These are phyloP conservation scores for Rhodotorula sp. DNA, from an alignment of 1,284 basidiomycete genomes.

Conservation along the genomic window DNA sequence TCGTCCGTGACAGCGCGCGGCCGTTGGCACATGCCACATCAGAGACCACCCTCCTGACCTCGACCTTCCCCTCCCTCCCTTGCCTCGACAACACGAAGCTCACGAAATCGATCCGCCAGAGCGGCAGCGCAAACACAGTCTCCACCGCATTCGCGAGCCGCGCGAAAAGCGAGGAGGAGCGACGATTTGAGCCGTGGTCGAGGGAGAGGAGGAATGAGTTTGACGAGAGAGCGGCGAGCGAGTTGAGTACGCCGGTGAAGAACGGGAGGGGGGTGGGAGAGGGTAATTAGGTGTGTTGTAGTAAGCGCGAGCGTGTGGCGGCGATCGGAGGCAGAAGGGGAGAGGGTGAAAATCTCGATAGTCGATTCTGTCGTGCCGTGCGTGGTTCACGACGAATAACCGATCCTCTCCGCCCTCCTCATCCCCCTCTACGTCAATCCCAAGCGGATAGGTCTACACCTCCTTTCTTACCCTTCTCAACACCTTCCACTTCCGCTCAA, in stretches of 20 bases:
- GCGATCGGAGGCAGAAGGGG: neutral
- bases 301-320: neutral
- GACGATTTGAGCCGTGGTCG: conserved; percentile 19
- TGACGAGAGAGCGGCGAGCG: conserved; percentile 5
- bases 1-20: neutral
- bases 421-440: neutral
- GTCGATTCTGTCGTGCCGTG: neutral
- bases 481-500: conserved; percentile 8
- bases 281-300: conserved; percentile 11
- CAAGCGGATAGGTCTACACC: conserved; percentile 25
- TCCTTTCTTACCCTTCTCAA: neutral
- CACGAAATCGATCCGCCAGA: conserved; percentile 15
- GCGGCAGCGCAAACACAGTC: conserved; percentile 3
- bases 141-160: conserved; percentile 15
- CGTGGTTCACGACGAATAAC: conserved; percentile 25
- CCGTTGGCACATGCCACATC: conserved; percentile 22
- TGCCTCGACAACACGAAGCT: neutral
- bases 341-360: conserved; percentile 18
- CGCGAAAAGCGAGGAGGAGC: neutral
- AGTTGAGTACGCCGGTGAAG: conserved; percentile 22
- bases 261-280: conserved; percentile 11
- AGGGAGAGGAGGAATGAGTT: conserved; percentile 21
- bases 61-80: neutral
- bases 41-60: neutral
- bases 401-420: neutral